A percentile compares a stretch with the other conserved stretches of the same genome.
Evolutionary conservation across 768 basidiomycete species (phyloP).

Genomic region (Guyanaporus albipodus): DNA sequence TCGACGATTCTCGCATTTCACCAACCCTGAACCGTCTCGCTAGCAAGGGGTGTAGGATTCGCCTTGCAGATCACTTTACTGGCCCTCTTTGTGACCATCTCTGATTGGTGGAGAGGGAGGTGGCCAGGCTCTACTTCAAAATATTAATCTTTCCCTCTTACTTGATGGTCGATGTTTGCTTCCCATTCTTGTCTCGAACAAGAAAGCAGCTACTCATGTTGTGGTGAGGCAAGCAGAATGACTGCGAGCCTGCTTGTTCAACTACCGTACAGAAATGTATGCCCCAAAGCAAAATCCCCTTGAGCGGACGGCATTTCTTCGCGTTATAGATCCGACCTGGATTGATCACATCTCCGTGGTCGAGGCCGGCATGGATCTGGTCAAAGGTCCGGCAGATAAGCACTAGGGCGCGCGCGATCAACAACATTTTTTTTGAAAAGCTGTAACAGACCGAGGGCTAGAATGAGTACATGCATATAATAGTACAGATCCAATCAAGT

Average conservation of each 20-base stretch:
- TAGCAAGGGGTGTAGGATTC: conserved; percentile 32
- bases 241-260: background rate
- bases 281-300: too few relatives aligned
- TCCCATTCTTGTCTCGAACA: background rate
- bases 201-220: background rate
- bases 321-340: too few relatives aligned
- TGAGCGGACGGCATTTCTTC: background rate
- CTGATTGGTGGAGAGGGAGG: conserved; percentile 8
- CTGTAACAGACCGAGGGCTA: too few relatives aligned
- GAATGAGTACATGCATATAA: conserved; percentile 2
- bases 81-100: conserved; percentile 18
- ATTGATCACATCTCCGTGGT: too few relatives aligned
- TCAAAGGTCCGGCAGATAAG: too few relatives aligned
- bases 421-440: too few relatives aligned
- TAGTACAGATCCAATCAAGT: conserved; percentile 8
- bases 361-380: too few relatives aligned
- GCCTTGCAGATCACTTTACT: conserved; percentile 13
- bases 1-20: conserved; percentile 37
- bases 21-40: conserved; percentile 29
- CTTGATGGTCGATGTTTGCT: background rate
- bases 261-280: background rate
- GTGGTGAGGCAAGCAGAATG: background rate
- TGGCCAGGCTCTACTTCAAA: background rate
- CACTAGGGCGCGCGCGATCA: too few relatives aligned
- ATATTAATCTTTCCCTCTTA: background rate